These are phyloP conservation scores for Cadophora malorum DNA, from an alignment of 2,329 filamentous ascomycete species.

Conservation along the genomic window DNA sequence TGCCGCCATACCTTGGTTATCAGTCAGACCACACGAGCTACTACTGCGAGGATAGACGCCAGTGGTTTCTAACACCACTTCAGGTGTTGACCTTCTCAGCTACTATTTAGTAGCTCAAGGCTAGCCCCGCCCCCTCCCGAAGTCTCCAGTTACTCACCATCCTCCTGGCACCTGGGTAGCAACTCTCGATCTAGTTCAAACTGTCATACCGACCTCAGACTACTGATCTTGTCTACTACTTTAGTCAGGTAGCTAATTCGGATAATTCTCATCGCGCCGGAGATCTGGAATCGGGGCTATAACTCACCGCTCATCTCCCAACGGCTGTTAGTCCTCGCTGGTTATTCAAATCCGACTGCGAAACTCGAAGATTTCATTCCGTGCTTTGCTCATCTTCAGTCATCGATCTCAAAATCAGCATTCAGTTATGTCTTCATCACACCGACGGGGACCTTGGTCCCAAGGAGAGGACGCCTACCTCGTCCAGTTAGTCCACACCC, in stretches of 20 bases:
- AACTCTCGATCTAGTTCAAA: conserved; percentile 5
- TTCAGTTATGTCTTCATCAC: conserved; percentile 46
- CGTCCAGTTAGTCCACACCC: conserved; percentile 70
- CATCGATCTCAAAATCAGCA: neutral
- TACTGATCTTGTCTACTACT: conserved; percentile 3
- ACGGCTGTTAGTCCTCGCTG: conserved; percentile 20
- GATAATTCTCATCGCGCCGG: conserved; percentile 15
- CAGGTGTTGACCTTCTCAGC: conserved; percentile 19
- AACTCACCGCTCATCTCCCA: conserved; percentile 22
- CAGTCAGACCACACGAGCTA: conserved; percentile 15
- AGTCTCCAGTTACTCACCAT: conserved; percentile 12
- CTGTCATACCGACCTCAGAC: conserved; percentile 15
- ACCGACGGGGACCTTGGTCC: conserved; percentile 84
- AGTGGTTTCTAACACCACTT: conserved; percentile 11
- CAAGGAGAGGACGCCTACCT: conserved; percentile 76
- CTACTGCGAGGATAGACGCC: conserved; percentile 18
- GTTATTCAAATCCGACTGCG: neutral
- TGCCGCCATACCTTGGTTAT: conserved; percentile 21
- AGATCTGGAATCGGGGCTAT: conserved; percentile 20
- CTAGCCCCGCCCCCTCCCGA: conserved; percentile 16
- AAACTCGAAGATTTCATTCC: neutral
- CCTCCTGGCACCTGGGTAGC: conserved; percentile 19
- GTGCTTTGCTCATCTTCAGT: conserved; percentile 1
- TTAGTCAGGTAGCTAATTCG: conserved; percentile 3
- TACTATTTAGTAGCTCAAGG: conserved; percentile 14